These are phyloP conservation scores for Paracoccidioides brasiliensis DNA, from an alignment of 2,329 filamentous ascomycete species.

Conservation along the genomic window DNA sequence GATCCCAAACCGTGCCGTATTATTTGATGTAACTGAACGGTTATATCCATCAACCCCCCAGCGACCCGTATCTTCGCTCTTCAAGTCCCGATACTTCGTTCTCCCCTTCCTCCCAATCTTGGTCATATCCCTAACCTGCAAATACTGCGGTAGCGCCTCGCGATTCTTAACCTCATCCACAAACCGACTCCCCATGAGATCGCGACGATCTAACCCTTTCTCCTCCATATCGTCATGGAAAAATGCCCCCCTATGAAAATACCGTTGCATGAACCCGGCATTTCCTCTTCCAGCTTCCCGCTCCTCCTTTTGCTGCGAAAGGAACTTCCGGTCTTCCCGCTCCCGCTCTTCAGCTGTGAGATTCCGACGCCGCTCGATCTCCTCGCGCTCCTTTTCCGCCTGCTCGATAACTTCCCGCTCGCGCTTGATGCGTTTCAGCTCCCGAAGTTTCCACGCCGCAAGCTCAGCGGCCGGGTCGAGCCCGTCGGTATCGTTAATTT, in stretches of 20 bases:
- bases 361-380: conserved; percentile 76
- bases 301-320: conserved; percentile 68
- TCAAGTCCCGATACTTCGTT: conserved; percentile 79
- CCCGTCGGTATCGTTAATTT: conserved; percentile 80
- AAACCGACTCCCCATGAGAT: conserved; percentile 75
- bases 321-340: conserved; percentile 66
- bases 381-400: conserved; percentile 71
- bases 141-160: conserved; percentile 73
- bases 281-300: conserved; percentile 60
- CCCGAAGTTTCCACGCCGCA: conserved; percentile 86
- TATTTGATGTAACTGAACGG: conserved; percentile 9
- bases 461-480: conserved; percentile 77
- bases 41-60: conserved; percentile 51
- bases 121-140: conserved; percentile 88
- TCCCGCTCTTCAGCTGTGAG: conserved; percentile 76
- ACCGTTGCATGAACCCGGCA: conserved; percentile 86
- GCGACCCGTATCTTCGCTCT: conserved; percentile 75
- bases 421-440: conserved; percentile 77
- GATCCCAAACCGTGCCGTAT: conserved; percentile 25
- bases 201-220: conserved; percentile 62
- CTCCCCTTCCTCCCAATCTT: conserved; percentile 85
- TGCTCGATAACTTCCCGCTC: conserved; percentile 74
- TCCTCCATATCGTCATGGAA: conserved; percentile 70
- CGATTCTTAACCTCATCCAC: conserved; percentile 72
- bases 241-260: conserved; percentile 94